Evolutionary conservation across 306 rosid genomes (phyloP), one percentile per base, ranked within the genome.

Genomic region (Luffa acutangula): DNA sequence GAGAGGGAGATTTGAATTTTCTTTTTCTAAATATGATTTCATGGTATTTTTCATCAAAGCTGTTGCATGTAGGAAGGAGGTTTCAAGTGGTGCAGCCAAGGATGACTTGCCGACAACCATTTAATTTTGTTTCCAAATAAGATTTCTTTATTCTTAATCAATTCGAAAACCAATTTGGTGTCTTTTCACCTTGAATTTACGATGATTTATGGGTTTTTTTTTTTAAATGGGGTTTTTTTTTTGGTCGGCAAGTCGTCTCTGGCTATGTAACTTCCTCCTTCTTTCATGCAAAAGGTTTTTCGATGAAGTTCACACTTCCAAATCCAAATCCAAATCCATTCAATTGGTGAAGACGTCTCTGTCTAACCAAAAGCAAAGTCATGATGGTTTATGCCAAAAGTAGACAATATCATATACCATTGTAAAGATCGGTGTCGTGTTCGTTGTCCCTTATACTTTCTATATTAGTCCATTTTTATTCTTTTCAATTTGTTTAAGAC

Each of bases 61-160:
- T 90, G 93, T 87, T 83, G 94, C 98, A 92, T 94, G 98, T 88
- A 93, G 87, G 86, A 84, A 94, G 83, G 94, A 94, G 96, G 91
- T 78, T 82, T 82, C 20, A 83, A 79, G 85, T 84, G 64, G 43
- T 91, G 89, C 92, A 94, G 98, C 98, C 98, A 94, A 94, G 97
- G 98, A 94, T 94, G 98, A 94, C 93, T 94, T 94, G 98, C 97
- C 97, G 97, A 85, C 79, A 66, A 69, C 72, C 62, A 56, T 54
- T 39, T 41, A 18, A 64, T 3, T 39, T 25, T 21, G 2, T 52
- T 52, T 17, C 0, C 7, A 56, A 7, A 25, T 25, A 1, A 1
- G 31, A 25, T 15, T 15, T 56, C 21, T 56, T 39, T 39, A 39
- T 39, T 39, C 42, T 39, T 39, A 39, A 39, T 39, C 42, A 39